Base-by-base conservation (phyloP, 176 grass and related monocot species). In the Saccharum spontaneum region DNA sequence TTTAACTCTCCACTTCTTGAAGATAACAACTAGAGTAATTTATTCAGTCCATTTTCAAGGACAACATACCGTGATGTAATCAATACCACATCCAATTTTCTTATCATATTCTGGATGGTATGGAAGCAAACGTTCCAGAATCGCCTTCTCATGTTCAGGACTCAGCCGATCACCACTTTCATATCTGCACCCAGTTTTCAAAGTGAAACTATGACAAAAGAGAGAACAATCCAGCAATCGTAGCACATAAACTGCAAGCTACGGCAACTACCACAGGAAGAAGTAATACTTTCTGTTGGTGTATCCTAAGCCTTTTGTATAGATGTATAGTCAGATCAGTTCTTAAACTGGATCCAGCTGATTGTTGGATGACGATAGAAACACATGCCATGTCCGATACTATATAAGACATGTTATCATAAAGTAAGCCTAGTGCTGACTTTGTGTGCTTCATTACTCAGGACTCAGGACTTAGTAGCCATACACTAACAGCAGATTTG, bases 1-100 rank as follows among this genome's bases (percentile, higher is more conserved):
- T 70, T 24, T 14, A 80, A 80, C 38, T 69, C 15, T 37, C 41
- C 1, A 44, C 57, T 60, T 20, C 63, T 44, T 71, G 15, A 73
- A 48, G 9, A 70, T 2, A 75, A 41, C 34, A 79, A 71, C 23
- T 49, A 75, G 13, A 75, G 3, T 28, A n/a, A 70, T 79, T 75
- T 60, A 76, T 0, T 20, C 36, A 1, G 3, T 46, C 8, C 11
- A 79, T 33, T 20, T 15, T 13, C 26, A 77, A 20, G 15, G 63
- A 67, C 26, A 74, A 88, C 86, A 3, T 92, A 99, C 97, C 74
- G 76, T 91, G 76, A 99, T 94, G 76, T 87, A 96, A 73, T 96
- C 91, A 38, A 99, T 86, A 75, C 97, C 97, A 57, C 90, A 94
- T 77, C 97, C 97, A 73, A 99, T 79, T 94, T 99, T 96, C 86